A percentile compares a stretch with the other conserved stretches of the same genome.
These are phyloP conservation scores for Eucalyptus pumila DNA, from an alignment of 345 rosid species.

Conservation along the genomic window DNA sequence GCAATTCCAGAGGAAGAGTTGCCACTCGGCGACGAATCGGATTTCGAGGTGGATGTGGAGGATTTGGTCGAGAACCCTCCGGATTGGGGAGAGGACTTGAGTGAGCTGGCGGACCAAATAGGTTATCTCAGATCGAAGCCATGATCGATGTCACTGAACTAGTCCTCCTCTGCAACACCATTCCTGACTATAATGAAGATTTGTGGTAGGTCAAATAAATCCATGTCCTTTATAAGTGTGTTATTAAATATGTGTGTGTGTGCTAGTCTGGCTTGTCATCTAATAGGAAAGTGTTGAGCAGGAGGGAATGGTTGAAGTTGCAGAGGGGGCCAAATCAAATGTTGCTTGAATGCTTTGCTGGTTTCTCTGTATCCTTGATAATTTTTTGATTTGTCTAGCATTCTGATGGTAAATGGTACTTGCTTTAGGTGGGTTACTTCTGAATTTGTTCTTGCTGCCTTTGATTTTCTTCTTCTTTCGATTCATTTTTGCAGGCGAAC, in stretches of 20 bases:
- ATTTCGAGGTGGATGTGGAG: slow-evolving; percentile 40
- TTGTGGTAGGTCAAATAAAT: not conserved
- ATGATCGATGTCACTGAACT: not conserved
- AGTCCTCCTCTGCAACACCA: not conserved
- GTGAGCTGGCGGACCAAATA: slow-evolving; percentile 60
- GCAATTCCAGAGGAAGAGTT: slow-evolving; percentile 12
- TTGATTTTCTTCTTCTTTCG: not conserved
- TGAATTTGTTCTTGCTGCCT: not conserved
- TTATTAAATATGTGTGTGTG: not conserved
- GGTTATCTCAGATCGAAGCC: slow-evolving; percentile 44
- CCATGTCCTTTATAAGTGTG: not conserved
- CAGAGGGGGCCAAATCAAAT: not conserved
- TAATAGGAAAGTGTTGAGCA: not conserved
- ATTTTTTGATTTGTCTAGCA: not conserved
- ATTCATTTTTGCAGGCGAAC: not conserved
- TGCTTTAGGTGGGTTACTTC: not conserved
- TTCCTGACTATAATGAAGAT: not conserved
- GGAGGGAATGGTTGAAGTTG: not conserved
- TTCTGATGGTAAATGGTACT: not conserved
- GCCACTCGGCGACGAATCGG: slow-evolving; percentile 4
- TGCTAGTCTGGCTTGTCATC: not conserved
- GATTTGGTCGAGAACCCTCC: slow-evolving; percentile 36
- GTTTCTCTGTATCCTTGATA: not conserved
- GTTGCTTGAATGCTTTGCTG: not conserved
- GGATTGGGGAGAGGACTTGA: slow-evolving; percentile 50